These are phyloP conservation scores for Trichosphaerium sp. DNA, from an alignment of 78 protist genomes.

Conservation along the genomic window DNA sequence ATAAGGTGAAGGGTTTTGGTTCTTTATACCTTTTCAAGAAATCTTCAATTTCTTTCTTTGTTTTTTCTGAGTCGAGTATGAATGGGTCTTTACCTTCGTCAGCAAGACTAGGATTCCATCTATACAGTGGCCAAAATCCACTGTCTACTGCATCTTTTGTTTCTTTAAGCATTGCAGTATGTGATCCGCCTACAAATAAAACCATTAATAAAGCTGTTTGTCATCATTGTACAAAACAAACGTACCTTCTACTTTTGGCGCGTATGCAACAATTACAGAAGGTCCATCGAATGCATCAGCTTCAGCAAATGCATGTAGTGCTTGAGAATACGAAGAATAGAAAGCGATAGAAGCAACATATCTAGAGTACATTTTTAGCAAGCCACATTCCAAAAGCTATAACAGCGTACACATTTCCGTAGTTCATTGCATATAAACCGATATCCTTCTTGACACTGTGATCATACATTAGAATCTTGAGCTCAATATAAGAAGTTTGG, in stretches of 20 bases:
- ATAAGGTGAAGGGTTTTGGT: not conserved
- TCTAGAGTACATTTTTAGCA: too few relatives aligned
- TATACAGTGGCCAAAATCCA: slow-evolving; percentile 74
- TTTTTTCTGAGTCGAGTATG: slow-evolving; percentile 29
- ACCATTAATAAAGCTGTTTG: not conserved
- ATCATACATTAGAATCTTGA: slow-evolving; percentile 15
- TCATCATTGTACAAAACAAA: not conserved
- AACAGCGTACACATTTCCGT: slow-evolving; percentile 63
- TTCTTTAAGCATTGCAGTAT: not conserved
- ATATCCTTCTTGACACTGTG: slow-evolving; percentile 69
- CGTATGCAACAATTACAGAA: slow-evolving; percentile 21
- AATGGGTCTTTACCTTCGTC: slow-evolving; percentile 42
- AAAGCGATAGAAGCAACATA: slow-evolving; percentile 69
- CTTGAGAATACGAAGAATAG: slow-evolving; percentile 20
- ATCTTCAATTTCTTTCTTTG: not conserved
- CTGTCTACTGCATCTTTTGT: slow-evolving; percentile 42
- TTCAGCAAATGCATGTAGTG: slow-evolving; percentile 14
- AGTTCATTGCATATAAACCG: slow-evolving; percentile 61
- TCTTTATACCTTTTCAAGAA: not conserved
- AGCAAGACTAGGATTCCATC: slow-evolving; percentile 50
- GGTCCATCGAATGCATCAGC: slow-evolving; percentile 47
- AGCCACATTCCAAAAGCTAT: too few relatives aligned
- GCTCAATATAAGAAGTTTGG: too few relatives aligned
- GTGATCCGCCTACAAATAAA: not conserved
- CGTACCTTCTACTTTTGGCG: not conserved